Conservation (phyloP, 1,139 yeast species). For the Pichia sp. region DNA sequence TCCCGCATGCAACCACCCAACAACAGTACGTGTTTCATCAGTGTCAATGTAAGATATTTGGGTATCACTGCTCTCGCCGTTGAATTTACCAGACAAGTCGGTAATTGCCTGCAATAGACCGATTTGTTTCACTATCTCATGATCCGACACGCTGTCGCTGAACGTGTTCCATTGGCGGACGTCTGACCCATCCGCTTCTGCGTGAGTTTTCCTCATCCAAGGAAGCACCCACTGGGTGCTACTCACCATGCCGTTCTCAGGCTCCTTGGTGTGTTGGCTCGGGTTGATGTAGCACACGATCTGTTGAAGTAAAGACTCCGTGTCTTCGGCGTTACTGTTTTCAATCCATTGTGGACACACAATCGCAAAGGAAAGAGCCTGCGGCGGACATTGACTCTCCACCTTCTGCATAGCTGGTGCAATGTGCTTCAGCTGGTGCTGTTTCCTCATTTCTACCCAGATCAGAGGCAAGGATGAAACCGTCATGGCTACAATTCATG, state of each 20-base stretch:
- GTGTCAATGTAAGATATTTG: slow-evolving; percentile 27
- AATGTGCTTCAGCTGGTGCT: background rate
- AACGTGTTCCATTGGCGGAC: background rate
- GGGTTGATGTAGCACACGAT: slow-evolving; percentile 11
- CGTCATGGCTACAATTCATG: background rate
- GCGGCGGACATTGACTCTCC: slow-evolving; percentile 6
- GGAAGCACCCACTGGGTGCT: background rate
- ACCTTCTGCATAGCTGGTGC: background rate
- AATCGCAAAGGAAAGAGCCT: slow-evolving; percentile 8
- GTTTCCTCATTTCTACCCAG: background rate
- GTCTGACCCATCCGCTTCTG: background rate
- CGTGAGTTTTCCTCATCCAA: background rate
- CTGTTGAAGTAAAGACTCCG: slow-evolving; percentile 12
- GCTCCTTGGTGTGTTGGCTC: background rate
- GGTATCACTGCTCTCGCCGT: background rate
- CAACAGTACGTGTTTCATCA: slow-evolving; percentile 27
- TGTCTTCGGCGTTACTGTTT: slow-evolving; percentile 7
- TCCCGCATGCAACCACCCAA: slow-evolving; percentile 16
- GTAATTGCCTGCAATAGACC: slow-evolving; percentile 30
- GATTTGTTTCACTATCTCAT: slow-evolving; percentile 26
- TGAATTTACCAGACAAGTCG: slow-evolving; percentile 26
- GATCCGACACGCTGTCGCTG: slow-evolving; percentile 11
- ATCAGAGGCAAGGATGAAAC: background rate
- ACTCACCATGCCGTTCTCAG: too few species aligned
- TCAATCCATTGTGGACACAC: slow-evolving; percentile 12